phyloP scores from a whole-genome alignment of 495 filamentous ascomycete species.

The Aspergillus heteromorphus region DNA sequence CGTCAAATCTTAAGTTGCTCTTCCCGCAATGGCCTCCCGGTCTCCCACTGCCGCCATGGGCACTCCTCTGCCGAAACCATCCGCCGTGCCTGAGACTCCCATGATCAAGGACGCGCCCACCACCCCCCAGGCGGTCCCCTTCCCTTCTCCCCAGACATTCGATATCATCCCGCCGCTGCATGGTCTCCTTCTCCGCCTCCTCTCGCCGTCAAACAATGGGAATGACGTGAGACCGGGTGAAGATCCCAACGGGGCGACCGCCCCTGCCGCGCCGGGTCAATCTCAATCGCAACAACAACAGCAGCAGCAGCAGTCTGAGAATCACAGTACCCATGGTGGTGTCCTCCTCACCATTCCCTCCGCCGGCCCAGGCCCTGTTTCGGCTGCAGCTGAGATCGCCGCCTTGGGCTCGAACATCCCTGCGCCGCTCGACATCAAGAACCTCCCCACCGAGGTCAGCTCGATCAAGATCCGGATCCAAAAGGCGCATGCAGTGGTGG shows the following conservation, averaged over 20 bases:
- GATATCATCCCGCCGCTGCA: constrained; percentile 82
- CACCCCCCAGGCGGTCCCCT: constrained; percentile 44
- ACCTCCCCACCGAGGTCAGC: constrained; percentile 68
- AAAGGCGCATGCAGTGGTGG: constrained; percentile 64
- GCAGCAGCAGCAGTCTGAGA: constrained; percentile 11
- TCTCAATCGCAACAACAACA: constrained; percentile 23
- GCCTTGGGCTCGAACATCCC: constrained; percentile 28
- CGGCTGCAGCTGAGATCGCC: constrained; percentile 19
- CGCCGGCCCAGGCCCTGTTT: constrained; percentile 8
- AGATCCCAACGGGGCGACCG: constrained; percentile 19
- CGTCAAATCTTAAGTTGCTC: constrained; percentile 1
- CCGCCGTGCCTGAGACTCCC: constrained; percentile 38
- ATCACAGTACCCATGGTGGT: constrained; percentile 14
- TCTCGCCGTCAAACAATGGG: constrained; percentile 26
- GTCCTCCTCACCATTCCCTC: constrained; percentile 20
- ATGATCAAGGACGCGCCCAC: constrained; percentile 28
- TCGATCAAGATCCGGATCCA: constrained; percentile 74
- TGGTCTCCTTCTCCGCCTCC: constrained; percentile 68
- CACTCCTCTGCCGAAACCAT: constrained; percentile 36
- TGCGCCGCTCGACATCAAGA: constrained; percentile 62
- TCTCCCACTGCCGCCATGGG: constrained; percentile 27
- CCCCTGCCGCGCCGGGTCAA: constrained; percentile 22
- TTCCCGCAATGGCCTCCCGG: constrained; percentile 31
- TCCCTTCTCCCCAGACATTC: constrained; percentile 58
- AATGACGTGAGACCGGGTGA: constrained; percentile 18